These are phyloP conservation scores for Suillus fuscotomentosus DNA, from an alignment of 768 basidiomycete genomes.

Conservation along the genomic window DNA sequence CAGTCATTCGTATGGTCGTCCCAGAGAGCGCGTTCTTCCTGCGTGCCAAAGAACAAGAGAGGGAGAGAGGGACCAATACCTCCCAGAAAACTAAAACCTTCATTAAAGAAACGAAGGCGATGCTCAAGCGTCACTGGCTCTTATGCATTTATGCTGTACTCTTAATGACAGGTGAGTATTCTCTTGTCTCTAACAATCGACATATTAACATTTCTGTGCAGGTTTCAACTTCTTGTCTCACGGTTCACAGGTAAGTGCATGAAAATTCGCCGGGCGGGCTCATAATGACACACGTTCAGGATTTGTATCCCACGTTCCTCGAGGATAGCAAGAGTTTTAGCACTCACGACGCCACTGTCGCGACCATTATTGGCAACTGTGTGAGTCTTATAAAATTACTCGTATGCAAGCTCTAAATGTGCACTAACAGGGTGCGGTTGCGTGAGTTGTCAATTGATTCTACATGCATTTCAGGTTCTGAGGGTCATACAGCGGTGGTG, in stretches of 20 bases:
- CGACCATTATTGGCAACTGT: conserved; percentile 81
- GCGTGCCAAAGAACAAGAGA: conserved; percentile 56
- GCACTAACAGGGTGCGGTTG: conserved; percentile 39
- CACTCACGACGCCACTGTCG: conserved; percentile 57
- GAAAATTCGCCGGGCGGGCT: too few relatives aligned
- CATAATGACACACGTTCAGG: conserved; percentile 34
- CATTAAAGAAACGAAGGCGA: conserved; percentile 65
- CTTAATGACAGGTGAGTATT: conserved; percentile 60
- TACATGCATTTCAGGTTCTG: neutral
- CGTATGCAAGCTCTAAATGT: conserved; percentile 1
- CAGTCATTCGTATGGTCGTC: conserved; percentile 56
- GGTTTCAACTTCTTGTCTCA: conserved; percentile 80
- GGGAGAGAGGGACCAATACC: conserved; percentile 34
- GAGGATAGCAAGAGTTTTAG: conserved; percentile 60
- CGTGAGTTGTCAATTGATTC: conserved; percentile 30
- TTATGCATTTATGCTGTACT: conserved; percentile 82
- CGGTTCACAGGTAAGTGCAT: conserved; percentile 53
- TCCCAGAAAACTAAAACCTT: conserved; percentile 66
- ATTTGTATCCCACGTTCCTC: conserved; percentile 82
- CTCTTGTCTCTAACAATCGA: neutral
- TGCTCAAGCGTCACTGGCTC: conserved; percentile 82
- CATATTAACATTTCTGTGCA: conserved; percentile 17
- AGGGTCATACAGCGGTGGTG: conserved; percentile 50
- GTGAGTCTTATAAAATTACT: conserved; percentile 31
- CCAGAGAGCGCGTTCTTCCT: conserved; percentile 82